Conservation (phyloP, 257 asterid species). For the Datura wrightii region DNA sequence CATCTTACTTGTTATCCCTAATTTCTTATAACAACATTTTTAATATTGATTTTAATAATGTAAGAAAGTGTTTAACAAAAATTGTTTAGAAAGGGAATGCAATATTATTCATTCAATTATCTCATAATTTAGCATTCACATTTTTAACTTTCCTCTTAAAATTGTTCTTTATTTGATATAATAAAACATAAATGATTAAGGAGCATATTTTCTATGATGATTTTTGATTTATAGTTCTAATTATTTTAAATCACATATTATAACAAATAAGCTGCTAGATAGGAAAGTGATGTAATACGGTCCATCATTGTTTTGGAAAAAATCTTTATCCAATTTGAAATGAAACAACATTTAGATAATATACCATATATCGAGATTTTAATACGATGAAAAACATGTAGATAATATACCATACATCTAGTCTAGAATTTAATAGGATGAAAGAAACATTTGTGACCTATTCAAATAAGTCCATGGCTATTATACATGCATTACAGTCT, state of each 20-base stretch:
- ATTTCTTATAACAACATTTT: not conserved
- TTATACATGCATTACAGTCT: not conserved
- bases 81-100: not conserved
- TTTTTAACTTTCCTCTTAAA: constrained; percentile 4
- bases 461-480: not conserved
- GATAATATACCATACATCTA: not conserved
- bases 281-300: not conserved
- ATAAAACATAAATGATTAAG: not conserved
- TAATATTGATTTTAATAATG: not conserved
- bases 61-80: not conserved
- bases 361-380: not conserved
- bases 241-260: not conserved
- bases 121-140: not conserved
- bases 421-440: not conserved
- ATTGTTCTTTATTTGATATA: not conserved
- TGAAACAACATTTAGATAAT: not conserved
- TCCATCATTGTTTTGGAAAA: not conserved
- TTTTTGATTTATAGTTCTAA: not conserved
- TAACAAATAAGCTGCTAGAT: not conserved
- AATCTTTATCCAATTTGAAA: constrained; percentile 1
- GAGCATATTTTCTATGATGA: not conserved
- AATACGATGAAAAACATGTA: not conserved
- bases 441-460: not conserved
- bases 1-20: not conserved
- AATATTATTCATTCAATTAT: constrained; percentile 6